Evolutionary conservation across 2,329 filamentous ascomycete genomes (phyloP).

Genomic region (Aspergillaceae sp.): DNA sequence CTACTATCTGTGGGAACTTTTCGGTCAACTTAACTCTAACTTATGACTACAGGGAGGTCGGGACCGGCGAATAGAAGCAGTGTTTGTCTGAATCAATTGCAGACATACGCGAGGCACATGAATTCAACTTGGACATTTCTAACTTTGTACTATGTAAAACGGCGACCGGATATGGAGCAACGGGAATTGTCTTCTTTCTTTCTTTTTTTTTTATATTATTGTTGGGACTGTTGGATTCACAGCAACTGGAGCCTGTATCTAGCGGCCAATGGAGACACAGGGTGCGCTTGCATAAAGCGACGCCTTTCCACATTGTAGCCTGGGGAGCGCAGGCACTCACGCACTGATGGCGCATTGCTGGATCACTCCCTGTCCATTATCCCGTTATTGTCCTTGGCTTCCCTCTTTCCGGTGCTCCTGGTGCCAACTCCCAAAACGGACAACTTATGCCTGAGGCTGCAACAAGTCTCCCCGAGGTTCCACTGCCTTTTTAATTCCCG

Average conservation of each 20-base stretch:
- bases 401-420: background rate
- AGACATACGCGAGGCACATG: background rate
- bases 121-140: background rate
- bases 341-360: too few species aligned
- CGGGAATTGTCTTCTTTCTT: background rate
- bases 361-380: background rate
- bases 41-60: conserved; percentile 32
- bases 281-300: background rate
- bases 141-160: background rate
- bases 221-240: background rate
- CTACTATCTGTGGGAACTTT: background rate
- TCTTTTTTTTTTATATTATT: conserved; percentile 2
- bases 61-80: conserved; percentile 36
- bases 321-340: background rate
- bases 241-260: conserved; percentile 18
- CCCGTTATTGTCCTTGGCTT: background rate
- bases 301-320: background rate
- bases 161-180: background rate
- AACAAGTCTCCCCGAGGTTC: conserved; percentile 13
- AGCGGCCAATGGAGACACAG: conserved; percentile 21
- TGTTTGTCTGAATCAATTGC: conserved; percentile 4
- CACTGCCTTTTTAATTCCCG: conserved; percentile 21
- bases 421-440: background rate
- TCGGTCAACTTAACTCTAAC: conserved; percentile 16
- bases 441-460: conserved; percentile 18